These are phyloP conservation scores for Andrographis paniculata DNA, from an alignment of 305 asterid genomes.

Conservation along the genomic window DNA sequence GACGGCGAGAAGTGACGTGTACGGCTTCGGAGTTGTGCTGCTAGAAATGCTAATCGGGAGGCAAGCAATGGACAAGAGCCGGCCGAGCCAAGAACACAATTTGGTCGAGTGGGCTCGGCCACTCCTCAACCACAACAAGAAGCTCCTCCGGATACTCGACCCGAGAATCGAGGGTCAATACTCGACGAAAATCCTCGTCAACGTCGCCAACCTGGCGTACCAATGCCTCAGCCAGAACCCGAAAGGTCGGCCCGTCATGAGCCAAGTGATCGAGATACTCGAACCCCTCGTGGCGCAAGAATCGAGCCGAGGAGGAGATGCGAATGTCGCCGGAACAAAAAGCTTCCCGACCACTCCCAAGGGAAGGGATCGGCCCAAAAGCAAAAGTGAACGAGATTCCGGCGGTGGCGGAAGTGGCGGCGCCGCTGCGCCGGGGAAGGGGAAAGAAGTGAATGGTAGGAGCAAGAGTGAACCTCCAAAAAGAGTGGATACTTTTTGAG, in stretches of 20 bases:
- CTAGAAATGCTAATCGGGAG: slow-evolving; percentile 86
- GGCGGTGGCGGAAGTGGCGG: too few species aligned
- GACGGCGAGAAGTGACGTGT: slow-evolving; percentile 78
- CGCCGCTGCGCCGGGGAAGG: too few species aligned
- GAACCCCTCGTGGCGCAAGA: slow-evolving; percentile 52
- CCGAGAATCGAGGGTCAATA: slow-evolving; percentile 77
- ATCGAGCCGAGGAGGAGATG: slow-evolving; percentile 36
- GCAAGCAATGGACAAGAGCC: slow-evolving; percentile 73
- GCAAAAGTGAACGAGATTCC: slow-evolving; percentile 36
- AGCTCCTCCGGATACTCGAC: slow-evolving; percentile 61
- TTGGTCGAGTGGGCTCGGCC: slow-evolving; percentile 97
- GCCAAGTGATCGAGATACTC: slow-evolving; percentile 75
- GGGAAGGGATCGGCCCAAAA: slow-evolving; percentile 19
- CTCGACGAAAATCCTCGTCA: slow-evolving; percentile 40
- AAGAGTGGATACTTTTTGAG: too few species aligned
- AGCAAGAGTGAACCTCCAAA: too few species aligned
- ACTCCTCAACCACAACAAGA: slow-evolving; percentile 55
- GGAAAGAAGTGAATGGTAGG: too few species aligned
- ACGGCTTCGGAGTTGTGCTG: slow-evolving; percentile 86
- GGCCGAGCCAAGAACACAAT: slow-evolving; percentile 86
- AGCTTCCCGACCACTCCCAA: slow-evolving; percentile 8
- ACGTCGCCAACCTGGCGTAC: slow-evolving; percentile 67
- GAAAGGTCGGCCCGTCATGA: slow-evolving; percentile 78
- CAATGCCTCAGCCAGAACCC: slow-evolving; percentile 92
- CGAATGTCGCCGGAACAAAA: slow-evolving; percentile 52